Evolutionary conservation across 495 filamentous ascomycete species (phyloP).

Genomic region (Hypoxylon cercidicola): DNA sequence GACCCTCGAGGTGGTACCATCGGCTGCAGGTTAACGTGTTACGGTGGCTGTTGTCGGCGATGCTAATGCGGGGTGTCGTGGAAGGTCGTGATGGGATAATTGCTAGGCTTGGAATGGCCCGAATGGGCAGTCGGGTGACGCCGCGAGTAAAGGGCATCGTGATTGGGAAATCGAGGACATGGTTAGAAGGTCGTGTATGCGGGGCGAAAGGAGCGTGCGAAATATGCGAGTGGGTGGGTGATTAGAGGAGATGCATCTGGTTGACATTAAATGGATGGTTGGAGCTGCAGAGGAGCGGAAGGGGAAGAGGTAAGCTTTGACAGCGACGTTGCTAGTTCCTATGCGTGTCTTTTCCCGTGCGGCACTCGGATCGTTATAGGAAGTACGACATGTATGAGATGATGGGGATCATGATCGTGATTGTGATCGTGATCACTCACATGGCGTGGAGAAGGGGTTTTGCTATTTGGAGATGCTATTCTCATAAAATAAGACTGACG

Average conservation of each 20-base stretch:
- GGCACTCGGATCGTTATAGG: too few species aligned
- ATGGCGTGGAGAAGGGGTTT: too few species aligned
- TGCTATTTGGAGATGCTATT: too few species aligned
- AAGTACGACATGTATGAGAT: background rate
- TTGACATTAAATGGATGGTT: constrained; percentile 25
- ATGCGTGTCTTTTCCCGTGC: too few species aligned
- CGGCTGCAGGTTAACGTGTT: constrained; percentile 36
- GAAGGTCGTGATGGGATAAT: constrained; percentile 34
- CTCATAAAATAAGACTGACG: too few species aligned
- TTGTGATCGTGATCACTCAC: background rate
- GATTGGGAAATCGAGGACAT: constrained; percentile 37
- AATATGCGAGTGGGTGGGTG: constrained; percentile 37
- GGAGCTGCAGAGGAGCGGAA: constrained; percentile 18
- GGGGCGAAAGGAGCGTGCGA: constrained; percentile 25
- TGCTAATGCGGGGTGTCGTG: constrained; percentile 40
- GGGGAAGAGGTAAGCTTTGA: constrained; percentile 2
- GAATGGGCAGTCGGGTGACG: constrained; percentile 32
- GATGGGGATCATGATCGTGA: background rate
- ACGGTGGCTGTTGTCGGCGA: constrained; percentile 1
- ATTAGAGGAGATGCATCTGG: constrained; percentile 32
- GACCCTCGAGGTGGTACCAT: constrained; percentile 59
- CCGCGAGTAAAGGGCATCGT: constrained; percentile 31
- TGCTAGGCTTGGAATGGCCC: constrained; percentile 20
- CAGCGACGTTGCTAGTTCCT: constrained; percentile 1
- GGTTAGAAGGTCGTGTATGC: constrained; percentile 32